Evolutionary conservation across 2,329 filamentous ascomycete species (phyloP), one percentile per base, ranked within the genome.

Genomic region (Cladophialophora bantiana): DNA sequence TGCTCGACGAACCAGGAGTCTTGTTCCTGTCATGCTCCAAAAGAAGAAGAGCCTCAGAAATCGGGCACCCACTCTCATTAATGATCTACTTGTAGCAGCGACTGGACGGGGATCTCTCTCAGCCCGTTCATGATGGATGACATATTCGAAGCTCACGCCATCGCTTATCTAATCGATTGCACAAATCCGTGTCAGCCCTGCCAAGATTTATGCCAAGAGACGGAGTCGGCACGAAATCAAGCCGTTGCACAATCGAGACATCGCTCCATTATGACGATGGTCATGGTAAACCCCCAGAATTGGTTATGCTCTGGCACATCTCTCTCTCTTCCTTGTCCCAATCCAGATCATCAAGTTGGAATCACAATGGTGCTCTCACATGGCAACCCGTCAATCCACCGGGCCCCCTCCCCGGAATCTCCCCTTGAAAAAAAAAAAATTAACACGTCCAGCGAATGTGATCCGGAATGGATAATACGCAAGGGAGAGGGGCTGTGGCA

Each of bases 121-220:
- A 26, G 26, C 26, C 26, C 2, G 26, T 45, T 7, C 6, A 32
- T 36, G 20, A 26, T 48, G 40, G 61, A 62, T 65, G 61, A 65
- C 57, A 65, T 56, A 58, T 60, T 48, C 18, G 42, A 7, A 42
- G 34, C 31, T 62, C 62, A 59, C 45, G 42, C 62, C 59, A 62
- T 52, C 38, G 66, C 66, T 68, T 68, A 68, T 63, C 58, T 65
- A 65, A 68, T 50, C 45, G 12, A 26, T 26, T 50, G 18, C 2
- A 48, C 45, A 26, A 36, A 15, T 38, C 54, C 2, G 15, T 26
- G 26, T 52, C 61, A 64, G 53, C 61, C 53, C 57, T 58, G 36
- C 61, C 50, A 53, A 52, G 26, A 40, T 18, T 34, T 15, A n/a
- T 34, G 52, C 15, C 4, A 42, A 42, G 32, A 55, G 48, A 32